Conservation (phyloP, 352 stramenopile species). For the Phytopythium montanum region DNA sequence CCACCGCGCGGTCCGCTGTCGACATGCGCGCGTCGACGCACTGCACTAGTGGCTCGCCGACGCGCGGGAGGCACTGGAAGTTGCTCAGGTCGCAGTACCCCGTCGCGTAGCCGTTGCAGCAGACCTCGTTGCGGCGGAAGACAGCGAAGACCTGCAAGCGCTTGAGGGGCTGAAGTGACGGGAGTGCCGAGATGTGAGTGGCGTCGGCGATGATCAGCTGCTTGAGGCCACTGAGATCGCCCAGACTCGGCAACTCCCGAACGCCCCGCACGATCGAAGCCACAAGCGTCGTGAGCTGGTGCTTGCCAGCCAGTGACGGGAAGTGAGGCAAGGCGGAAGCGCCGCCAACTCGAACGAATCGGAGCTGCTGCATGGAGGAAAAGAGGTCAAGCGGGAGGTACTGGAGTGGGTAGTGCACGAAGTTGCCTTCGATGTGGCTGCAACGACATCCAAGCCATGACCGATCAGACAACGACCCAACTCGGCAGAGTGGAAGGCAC, state of each 20-base stretch:
- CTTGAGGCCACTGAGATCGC: constrained; percentile 19
- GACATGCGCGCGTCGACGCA: constrained; percentile 22
- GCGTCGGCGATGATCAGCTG: constrained; percentile 26
- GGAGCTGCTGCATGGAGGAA: constrained; percentile 27
- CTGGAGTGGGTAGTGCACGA: constrained; percentile 24
- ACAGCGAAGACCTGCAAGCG: constrained; percentile 19
- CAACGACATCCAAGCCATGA: not conserved
- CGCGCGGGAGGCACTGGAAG: constrained; percentile 23
- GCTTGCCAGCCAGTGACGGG: constrained; percentile 28
- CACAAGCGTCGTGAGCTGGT: constrained; percentile 27
- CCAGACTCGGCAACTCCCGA: constrained; percentile 23
- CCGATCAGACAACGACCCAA: not conserved
- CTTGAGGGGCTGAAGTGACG: constrained; percentile 11
- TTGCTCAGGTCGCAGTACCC: constrained; percentile 22
- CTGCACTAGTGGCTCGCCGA: constrained; percentile 16
- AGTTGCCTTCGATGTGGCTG: constrained; percentile 31
- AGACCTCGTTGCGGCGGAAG: constrained; percentile 33
- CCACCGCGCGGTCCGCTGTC: constrained; percentile 12
- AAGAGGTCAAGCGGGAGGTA: constrained; percentile 32
- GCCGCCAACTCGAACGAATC: constrained; percentile 31
- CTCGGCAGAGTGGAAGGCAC: not conserved
- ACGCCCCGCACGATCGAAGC: constrained; percentile 18
- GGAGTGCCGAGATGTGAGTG: constrained; percentile 17
- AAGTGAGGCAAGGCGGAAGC: constrained; percentile 21
- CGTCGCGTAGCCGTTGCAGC: constrained; percentile 32